Evolutionary conservation across 1,139 yeast genomes (phyloP).

Genomic region (Hansenula anomala): DNA sequence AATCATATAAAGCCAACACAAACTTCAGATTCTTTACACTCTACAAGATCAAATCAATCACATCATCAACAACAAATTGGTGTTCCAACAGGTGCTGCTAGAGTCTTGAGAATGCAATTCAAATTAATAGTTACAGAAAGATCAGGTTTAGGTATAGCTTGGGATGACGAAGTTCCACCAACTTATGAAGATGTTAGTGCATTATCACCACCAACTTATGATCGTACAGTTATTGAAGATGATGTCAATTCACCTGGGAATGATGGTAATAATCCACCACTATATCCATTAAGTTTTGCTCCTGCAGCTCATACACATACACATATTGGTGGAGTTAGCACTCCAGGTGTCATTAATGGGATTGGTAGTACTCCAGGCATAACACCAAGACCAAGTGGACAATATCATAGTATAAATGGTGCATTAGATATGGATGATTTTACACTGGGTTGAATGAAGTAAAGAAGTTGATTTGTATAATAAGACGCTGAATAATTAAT

Average conservation of each 20-base stretch:
- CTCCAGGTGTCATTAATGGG: slow-evolving; percentile 42
- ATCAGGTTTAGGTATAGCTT: slow-evolving; percentile 91
- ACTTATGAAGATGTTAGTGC: slow-evolving; percentile 81
- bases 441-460: slow-evolving; percentile 4
- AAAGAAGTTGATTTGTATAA: neutral
- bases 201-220: slow-evolving; percentile 81
- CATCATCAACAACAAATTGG: slow-evolving; percentile 36
- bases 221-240: slow-evolving; percentile 11
- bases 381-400: slow-evolving; percentile 21
- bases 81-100: slow-evolving; percentile 89
- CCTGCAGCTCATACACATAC: slow-evolving; percentile 26
- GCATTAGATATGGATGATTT: slow-evolving; percentile 21
- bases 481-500: no score
- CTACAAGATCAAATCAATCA: slow-evolving; percentile 5
- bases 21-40: neutral
- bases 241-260: slow-evolving; percentile 21
- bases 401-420: slow-evolving; percentile 18
- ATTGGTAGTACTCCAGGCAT: slow-evolving; percentile 30
- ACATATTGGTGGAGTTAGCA: slow-evolving; percentile 18
- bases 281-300: slow-evolving; percentile 19
- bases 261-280: slow-evolving; percentile 13
- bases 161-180: slow-evolving; percentile 99
- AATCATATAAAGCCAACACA: slow-evolving; percentile 19
- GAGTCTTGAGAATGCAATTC: slow-evolving; percentile 93
- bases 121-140: slow-evolving; percentile 76